phyloP scores from a whole-genome alignment of 2,329 filamentous ascomycete species.

The Pseudogymnoascus sp. region DNA sequence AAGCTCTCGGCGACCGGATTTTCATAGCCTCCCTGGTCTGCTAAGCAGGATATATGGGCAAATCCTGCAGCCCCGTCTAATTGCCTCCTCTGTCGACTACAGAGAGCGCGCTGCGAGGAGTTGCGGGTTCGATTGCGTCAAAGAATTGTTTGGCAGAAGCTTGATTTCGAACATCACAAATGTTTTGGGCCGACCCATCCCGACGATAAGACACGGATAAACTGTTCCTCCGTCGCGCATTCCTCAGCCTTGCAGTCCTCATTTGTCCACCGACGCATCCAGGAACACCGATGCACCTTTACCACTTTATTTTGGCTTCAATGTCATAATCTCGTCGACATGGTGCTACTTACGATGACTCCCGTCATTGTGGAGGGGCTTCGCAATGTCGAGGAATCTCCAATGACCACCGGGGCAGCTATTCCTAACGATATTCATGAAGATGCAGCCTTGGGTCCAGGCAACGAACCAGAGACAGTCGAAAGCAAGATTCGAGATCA shows the following conservation, averaged over 20 bases:
- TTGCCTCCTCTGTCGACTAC: not conserved
- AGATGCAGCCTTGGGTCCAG: conserved; percentile 6
- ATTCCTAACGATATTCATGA: conserved; percentile 10
- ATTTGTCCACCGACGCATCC: not conserved
- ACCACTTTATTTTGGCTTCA: not conserved
- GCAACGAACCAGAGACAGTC: conserved; percentile 8
- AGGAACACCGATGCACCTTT: not conserved
- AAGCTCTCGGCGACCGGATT: conserved; percentile 44
- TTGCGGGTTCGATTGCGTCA: conserved; percentile 3
- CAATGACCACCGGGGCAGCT: not conserved
- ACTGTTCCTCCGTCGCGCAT: conserved; percentile 1
- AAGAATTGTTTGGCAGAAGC: not conserved
- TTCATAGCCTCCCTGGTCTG: conserved; percentile 37
- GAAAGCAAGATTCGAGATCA: not conserved
- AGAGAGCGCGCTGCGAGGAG: not conserved
- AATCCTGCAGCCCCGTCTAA: conserved; percentile 8
- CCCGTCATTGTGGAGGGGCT: conserved; percentile 58
- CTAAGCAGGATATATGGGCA: conserved; percentile 2
- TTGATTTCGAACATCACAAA: conserved; percentile 10
- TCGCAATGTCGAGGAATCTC: conserved; percentile 27
- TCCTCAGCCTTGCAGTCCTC: conserved; percentile 9
- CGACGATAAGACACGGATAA: conserved; percentile 5
- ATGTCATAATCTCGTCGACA: conserved; percentile 29
- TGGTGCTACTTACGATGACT: conserved; percentile 77
- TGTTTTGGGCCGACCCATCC: conserved; percentile 10